phyloP scores from a whole-genome alignment of 2,329 filamentous ascomycete genomes.

The Erysiphe pulchra region DNA sequence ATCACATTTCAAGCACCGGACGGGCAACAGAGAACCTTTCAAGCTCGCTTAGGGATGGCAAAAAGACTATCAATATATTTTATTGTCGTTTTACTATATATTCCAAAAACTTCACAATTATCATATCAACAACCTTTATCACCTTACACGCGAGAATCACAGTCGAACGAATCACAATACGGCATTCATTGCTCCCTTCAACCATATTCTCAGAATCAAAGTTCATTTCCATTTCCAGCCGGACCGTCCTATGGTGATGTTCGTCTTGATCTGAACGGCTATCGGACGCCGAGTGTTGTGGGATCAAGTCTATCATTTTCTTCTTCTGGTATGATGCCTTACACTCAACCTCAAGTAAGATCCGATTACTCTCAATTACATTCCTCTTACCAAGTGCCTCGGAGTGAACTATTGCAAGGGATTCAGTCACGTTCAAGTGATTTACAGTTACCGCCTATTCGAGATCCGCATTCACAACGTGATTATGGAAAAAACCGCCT shows the following conservation, averaged over 20 bases:
- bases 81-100: conserved; percentile 20
- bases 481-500: conserved; percentile 28
- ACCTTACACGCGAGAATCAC: conserved; percentile 9
- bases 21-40: conserved; percentile 23
- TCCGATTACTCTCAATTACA: conserved; percentile 17
- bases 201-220: conserved; percentile 6
- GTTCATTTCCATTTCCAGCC: conserved; percentile 6
- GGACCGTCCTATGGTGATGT: conserved; percentile 7
- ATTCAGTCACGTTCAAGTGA: conserved; percentile 13
- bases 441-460: conserved; percentile 18
- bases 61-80: conserved; percentile 38
- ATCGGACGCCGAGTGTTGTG: conserved; percentile 7
- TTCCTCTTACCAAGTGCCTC: conserved; percentile 24
- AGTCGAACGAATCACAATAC: conserved; percentile 11
- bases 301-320: conserved; percentile 12
- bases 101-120: conserved; percentile 7
- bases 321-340: conserved; percentile 17
- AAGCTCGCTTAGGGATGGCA: conserved; percentile 27
- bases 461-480: conserved; percentile 13
- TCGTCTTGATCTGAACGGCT: conserved; percentile 8
- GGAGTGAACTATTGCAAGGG: conserved; percentile 21
- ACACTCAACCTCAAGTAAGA: conserved; percentile 20
- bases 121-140: conserved; percentile 8
- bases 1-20: conserved; percentile 27
- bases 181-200: conserved; percentile 10